phyloP scores from a whole-genome alignment of 371 early-diverging fungal genomes.

The Mortierella sp. region DNA sequence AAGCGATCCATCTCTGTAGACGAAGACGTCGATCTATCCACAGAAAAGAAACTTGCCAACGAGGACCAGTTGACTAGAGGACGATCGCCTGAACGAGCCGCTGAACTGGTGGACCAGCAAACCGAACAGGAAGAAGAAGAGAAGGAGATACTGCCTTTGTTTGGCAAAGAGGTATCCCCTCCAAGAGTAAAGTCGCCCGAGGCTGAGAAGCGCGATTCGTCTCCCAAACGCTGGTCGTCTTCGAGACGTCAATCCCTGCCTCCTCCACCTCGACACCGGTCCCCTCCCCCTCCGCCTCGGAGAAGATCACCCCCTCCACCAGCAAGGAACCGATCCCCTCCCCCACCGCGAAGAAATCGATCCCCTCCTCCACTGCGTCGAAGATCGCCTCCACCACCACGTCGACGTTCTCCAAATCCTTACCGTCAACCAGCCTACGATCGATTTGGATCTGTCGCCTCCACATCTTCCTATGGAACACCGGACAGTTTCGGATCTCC shows the following conservation, averaged over 20 bases:
- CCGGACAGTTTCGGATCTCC: not conserved
- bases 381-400: not conserved
- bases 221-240: not conserved
- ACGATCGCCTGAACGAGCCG: not conserved
- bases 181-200: not conserved
- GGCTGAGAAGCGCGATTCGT: not conserved
- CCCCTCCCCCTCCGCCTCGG: constrained; percentile 19
- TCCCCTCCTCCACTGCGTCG: not conserved
- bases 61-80: not conserved
- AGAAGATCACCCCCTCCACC: not conserved
- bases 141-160: not conserved
- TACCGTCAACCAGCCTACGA: not conserved
- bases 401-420: not conserved
- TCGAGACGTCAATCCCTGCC: not conserved
- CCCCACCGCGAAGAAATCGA: constrained; percentile 14
- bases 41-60: not conserved
- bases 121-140: not conserved
- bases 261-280: constrained; percentile 15
- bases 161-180: too few relatives aligned
- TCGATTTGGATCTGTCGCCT: not conserved
- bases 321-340: not conserved
- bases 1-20: constrained; percentile 1
- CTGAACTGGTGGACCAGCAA: not conserved
- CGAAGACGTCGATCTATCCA: not conserved
- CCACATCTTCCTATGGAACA: not conserved